Evolutionary conservation across 2,329 filamentous ascomycete species (phyloP).

Genomic region (Albifimbria verrucaria): DNA sequence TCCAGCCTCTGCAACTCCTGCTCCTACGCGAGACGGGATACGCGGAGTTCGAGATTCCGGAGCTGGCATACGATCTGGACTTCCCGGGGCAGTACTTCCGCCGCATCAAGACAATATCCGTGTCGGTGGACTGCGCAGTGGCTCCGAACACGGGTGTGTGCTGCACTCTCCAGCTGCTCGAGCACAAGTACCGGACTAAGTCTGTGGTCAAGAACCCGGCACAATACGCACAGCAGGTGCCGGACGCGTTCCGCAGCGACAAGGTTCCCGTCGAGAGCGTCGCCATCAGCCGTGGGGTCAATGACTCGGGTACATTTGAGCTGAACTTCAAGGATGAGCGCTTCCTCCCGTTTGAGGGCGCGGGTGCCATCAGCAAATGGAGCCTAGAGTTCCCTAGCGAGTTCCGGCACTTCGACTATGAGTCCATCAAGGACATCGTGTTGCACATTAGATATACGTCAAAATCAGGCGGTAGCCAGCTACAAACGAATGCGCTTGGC

Average conservation of each 20-base stretch:
- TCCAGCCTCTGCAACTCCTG: slow-evolving; percentile 6
- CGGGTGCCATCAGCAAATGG: slow-evolving; percentile 7
- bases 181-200: not conserved
- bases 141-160: not conserved
- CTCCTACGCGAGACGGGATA: slow-evolving; percentile 2
- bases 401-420: slow-evolving; percentile 4
- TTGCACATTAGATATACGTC: slow-evolving; percentile 7
- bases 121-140: slow-evolving; percentile 24
- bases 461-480: not conserved
- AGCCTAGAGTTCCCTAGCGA: slow-evolving; percentile 2
- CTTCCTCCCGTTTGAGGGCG: slow-evolving; percentile 6
- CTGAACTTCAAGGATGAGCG: slow-evolving; percentile 1
- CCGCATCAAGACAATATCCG: slow-evolving; percentile 23
- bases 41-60: not conserved
- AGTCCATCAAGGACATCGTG: slow-evolving; percentile 5
- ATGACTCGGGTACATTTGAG: slow-evolving; percentile 5
- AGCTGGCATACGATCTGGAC: slow-evolving; percentile 16
- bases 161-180: not conserved
- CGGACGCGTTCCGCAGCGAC: slow-evolving; percentile 1
- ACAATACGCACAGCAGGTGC: not conserved
- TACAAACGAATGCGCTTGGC: not conserved
- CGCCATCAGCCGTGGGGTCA: not conserved
- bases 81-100: slow-evolving; percentile 34
- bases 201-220: not conserved
- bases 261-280: not conserved